Base-by-base conservation (phyloP, 2,329 filamentous ascomycete genomes). In the Aspergillus arachidicola region DNA sequence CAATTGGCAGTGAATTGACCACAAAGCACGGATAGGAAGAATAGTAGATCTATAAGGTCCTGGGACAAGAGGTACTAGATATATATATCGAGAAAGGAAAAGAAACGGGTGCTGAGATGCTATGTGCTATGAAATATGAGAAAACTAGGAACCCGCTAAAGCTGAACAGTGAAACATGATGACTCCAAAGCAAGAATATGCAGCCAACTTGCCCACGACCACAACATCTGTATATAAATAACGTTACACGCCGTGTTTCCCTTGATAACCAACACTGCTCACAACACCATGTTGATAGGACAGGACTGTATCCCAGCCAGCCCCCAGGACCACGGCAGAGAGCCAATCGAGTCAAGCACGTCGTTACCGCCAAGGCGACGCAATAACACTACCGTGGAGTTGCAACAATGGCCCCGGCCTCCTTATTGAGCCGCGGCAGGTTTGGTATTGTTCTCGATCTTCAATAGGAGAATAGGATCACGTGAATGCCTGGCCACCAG, bases 391-490 rank as follows among this genome's bases (percentile, higher is more conserved):
- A 23, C 51, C 21, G 28, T 54, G 51, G 30, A 43, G 53, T 54
- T 57, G 62, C 57, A 66, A 68, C 66, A 64, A 66, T 68, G 54
- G 38, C 30, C 30, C 57, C 28, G 12, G 23, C 58, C 38, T 58
- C 46, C 41, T 46, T 66, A 57, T 60, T 56, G 53, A 36, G 28
- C 41, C 23, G 19, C 50, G 61, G 57, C 53, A 57, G 32, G 60
- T 19, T 57, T 53, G 50, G 32, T 63, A 70, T 71, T 70, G 67
- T 69, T 69, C 67, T 68, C 16, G 2, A 14, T 34, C 51, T 51
- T 70, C 68, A 70, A 71, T 68, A 66, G 63, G 57, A 57, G 62
- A 64, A 64, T 65, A 60, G 26, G 9, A 32, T 71, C 66, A 70
- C 66, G 63, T 70, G 68, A 43, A 14, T 7, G 16, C 28, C 6